phyloP scores from a whole-genome alignment of 495 filamentous ascomycete species.

The Penicillium taxi region DNA sequence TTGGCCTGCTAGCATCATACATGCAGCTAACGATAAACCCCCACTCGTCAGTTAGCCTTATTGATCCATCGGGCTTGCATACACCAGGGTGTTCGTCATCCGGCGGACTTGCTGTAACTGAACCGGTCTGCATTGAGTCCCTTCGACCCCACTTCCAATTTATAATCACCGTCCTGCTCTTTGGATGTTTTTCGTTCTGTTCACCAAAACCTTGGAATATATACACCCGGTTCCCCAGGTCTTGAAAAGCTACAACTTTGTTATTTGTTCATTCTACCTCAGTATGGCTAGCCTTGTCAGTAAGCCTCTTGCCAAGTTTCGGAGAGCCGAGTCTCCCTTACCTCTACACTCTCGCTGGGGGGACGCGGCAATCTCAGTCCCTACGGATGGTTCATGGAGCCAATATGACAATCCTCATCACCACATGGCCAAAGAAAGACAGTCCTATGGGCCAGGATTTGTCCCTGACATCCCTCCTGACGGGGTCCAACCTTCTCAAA shows the following conservation, averaged over 20 bases:
- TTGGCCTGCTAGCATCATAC: slow-evolving; percentile 6
- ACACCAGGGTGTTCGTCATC: slow-evolving; percentile 2
- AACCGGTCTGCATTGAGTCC: no score
- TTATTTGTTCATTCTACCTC: no score
- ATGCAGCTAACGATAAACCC: slow-evolving; percentile 6
- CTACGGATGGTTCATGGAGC: slow-evolving; percentile 36
- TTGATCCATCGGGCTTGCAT: slow-evolving; percentile 9
- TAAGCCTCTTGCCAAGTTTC: slow-evolving; percentile 28
- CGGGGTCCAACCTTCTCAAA: background rate
- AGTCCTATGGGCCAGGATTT: slow-evolving; percentile 24
- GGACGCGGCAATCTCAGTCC: slow-evolving; percentile 31
- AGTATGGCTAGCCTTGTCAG: slow-evolving; percentile 27
- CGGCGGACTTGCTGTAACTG: no score
- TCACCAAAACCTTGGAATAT: no score
- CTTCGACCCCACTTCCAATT: no score
- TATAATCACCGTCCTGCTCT: no score
- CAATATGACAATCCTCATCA: slow-evolving; percentile 32
- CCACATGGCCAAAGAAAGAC: slow-evolving; percentile 8
- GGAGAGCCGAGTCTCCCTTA: slow-evolving; percentile 20
- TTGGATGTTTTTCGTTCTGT: no score
- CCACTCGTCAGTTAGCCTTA: slow-evolving; percentile 4
- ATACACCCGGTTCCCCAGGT: no score
- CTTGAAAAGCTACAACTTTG: no score
- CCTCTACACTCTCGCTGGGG: slow-evolving; percentile 36
- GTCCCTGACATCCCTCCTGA: slow-evolving; percentile 16